Percentiles rank a stretch among this genome's conserved stretches.
Evolutionary conservation across 306 rosid genomes (phyloP).

Genomic region (Pyrus betulifolia): DNA sequence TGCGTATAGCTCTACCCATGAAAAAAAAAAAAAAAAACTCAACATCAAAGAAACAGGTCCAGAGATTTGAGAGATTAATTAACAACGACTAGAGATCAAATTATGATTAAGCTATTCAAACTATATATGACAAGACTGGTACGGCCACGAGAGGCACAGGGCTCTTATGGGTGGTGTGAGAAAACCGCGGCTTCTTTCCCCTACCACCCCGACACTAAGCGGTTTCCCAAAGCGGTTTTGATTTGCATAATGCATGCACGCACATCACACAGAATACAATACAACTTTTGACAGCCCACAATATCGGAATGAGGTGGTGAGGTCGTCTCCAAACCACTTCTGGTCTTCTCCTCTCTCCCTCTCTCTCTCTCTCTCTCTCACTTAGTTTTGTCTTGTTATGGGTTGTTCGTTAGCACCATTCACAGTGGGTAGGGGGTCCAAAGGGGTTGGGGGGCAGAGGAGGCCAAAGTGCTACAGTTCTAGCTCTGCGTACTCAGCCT

Average conservation of each 20-base stretch:
- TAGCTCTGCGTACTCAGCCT: background rate
- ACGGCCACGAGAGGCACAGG: constrained; percentile 51
- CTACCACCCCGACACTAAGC: constrained; percentile 51
- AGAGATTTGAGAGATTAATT: background rate
- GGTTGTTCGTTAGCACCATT: constrained; percentile 19
- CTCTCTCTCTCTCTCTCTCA: constrained; percentile 8
- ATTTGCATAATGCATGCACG: background rate
- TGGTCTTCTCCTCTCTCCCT: background rate
- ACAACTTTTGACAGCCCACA: constrained; percentile 69
- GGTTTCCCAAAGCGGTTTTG: constrained; percentile 29
- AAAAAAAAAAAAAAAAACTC: background rate
- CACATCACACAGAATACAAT: constrained; percentile 8
- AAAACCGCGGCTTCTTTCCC: constrained; percentile 65
- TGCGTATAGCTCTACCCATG: no score
- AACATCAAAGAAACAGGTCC: background rate
- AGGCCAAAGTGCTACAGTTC: background rate
- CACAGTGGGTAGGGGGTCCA: constrained; percentile 4
- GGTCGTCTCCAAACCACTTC: constrained; percentile 29
- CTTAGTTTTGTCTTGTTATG: constrained; percentile 27
- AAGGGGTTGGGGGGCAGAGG: background rate
- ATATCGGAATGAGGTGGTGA: constrained; percentile 25
- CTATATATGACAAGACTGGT: constrained; percentile 8
- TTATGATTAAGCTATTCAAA: background rate
- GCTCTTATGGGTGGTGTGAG: constrained; percentile 15
- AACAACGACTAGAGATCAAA: background rate